These are phyloP conservation scores for Kuraishia hungarica DNA, from an alignment of 805 yeast species.

Conservation along the genomic window DNA sequence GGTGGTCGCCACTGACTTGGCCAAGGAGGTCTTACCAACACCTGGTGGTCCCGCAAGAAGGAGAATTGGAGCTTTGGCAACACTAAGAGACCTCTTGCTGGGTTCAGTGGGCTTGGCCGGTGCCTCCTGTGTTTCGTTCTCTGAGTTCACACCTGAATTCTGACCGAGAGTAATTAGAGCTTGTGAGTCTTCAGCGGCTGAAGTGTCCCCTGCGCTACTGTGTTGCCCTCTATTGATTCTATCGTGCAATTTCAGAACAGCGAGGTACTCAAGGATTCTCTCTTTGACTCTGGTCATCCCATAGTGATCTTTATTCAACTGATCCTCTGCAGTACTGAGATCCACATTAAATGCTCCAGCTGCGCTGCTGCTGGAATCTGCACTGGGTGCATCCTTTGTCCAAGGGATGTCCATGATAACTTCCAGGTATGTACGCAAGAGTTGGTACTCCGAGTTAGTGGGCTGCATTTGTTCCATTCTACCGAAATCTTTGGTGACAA, in stretches of 20 bases:
- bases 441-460: conserved; percentile 56
- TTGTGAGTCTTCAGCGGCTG: background rate
- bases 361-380: conserved; percentile 20
- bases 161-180: conserved; percentile 1
- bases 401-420: conserved; percentile 60
- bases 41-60: conserved; percentile 91
- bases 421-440: conserved; percentile 55
- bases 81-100: background rate
- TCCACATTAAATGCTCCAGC: conserved; percentile 28
- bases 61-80: conserved; percentile 55
- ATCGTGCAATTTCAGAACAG: conserved; percentile 56
- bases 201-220: background rate
- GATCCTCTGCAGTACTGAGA: conserved; percentile 40
- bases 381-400: conserved; percentile 22
- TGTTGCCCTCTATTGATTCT: conserved; percentile 10
- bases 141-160: conserved; percentile 3
- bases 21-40: conserved; percentile 84
- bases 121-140: background rate
- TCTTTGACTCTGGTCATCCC: conserved; percentile 70
- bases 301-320: conserved; percentile 68
- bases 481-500: conserved; percentile 41
- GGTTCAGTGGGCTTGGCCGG: background rate
- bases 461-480: conserved; percentile 47
- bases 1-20: conserved; percentile 70
- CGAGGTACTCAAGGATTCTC: conserved; percentile 69